Conservation (phyloP, 139 green algal genomes). For the Coelastrella sp. region DNA sequence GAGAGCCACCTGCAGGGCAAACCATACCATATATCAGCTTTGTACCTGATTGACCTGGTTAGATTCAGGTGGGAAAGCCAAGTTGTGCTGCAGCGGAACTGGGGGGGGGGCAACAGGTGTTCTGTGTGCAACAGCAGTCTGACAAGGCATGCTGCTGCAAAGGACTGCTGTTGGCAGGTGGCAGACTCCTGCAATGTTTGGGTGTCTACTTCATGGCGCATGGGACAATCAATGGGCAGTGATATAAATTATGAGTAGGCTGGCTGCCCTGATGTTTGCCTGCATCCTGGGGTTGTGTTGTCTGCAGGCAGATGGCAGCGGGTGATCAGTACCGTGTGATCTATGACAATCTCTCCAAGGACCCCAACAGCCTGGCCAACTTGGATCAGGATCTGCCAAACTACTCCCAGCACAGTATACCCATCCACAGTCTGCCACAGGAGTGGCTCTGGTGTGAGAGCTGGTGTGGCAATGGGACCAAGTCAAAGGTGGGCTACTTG, state of each 20-base stretch:
- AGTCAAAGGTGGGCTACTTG: constrained; percentile 62
- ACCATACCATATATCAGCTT: constrained; percentile 97
- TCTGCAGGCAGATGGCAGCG: constrained; percentile 71
- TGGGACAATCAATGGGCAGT: neutral
- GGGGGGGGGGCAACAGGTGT: too few relatives aligned
- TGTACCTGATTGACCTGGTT: constrained; percentile 97
- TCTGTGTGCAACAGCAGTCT: too few relatives aligned
- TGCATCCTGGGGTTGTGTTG: neutral
- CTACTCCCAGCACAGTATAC: constrained; percentile 96
- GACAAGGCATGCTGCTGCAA: too few relatives aligned
- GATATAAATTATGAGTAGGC: neutral
- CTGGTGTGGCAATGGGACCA: constrained; percentile 97
- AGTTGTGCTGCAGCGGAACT: too few relatives aligned
- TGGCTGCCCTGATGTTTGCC: neutral
- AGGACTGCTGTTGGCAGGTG: too few relatives aligned
- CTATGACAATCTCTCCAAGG: constrained; percentile 95
- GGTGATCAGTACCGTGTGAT: constrained; percentile 82
- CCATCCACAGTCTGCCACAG: constrained; percentile 92
- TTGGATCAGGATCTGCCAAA: constrained; percentile 99
- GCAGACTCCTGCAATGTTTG: too few relatives aligned
- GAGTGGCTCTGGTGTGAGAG: constrained; percentile 99
- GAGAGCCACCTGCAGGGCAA: constrained; percentile 91
- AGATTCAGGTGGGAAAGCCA: constrained; percentile 72
- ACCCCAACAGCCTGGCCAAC: constrained; percentile 97
- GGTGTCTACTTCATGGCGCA: too few relatives aligned